These are phyloP conservation scores for Backusella liffmaniae DNA, from an alignment of 192 early-diverging fungal species.

Conservation along the genomic window DNA sequence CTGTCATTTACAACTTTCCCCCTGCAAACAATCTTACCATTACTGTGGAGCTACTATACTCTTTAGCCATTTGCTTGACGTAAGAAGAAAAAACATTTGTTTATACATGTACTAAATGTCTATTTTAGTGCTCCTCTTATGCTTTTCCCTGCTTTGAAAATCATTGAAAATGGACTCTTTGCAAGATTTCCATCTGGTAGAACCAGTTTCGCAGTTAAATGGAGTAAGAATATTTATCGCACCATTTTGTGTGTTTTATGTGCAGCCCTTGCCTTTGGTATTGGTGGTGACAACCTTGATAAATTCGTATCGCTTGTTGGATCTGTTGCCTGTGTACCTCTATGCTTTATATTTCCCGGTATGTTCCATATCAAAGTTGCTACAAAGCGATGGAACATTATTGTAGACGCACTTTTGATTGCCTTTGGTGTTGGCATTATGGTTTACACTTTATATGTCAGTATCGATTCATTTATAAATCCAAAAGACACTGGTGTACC, in stretches of 20 bases:
- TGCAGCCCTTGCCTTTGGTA: constrained; percentile 65
- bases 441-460: constrained; percentile 78
- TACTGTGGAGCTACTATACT: constrained; percentile 76
- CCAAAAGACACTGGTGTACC: constrained; percentile 15
- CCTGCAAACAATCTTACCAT: constrained; percentile 52
- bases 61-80: constrained; percentile 83
- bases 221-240: constrained; percentile 69
- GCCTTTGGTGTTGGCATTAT: constrained; percentile 65
- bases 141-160: constrained; percentile 84
- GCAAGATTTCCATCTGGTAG: constrained; percentile 46
- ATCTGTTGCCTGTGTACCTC: constrained; percentile 67
- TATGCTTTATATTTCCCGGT: constrained; percentile 83
- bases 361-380: constrained; percentile 74
- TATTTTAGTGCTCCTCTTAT: constrained; percentile 63
- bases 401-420: constrained; percentile 57
- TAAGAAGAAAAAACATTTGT: not conserved
- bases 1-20: constrained; percentile 81
- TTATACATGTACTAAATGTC: not conserved
- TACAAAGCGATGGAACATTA: constrained; percentile 36
- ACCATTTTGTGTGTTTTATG: constrained; percentile 57
- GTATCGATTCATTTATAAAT: constrained; percentile 50
- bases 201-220: constrained; percentile 60
- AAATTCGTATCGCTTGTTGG: constrained; percentile 87
- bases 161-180: constrained; percentile 76
- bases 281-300: constrained; percentile 71